Evolutionary conservation across 1,284 basidiomycete species (phyloP), one percentile per base, ranked within the genome.

Genomic region (Sporisorium exsertum): DNA sequence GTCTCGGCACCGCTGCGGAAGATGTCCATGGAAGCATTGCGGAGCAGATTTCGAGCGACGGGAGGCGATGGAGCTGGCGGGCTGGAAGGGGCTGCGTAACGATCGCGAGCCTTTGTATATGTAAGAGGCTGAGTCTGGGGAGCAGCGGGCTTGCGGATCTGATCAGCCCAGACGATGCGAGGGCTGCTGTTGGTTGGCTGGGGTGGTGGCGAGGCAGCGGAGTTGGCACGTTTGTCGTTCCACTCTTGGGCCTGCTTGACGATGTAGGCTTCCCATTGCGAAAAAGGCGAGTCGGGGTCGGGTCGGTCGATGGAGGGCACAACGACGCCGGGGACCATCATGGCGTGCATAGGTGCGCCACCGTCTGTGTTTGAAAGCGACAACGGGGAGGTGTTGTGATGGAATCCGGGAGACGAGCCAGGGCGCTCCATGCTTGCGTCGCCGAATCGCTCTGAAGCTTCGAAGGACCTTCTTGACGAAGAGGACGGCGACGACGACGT

Each of bases 241-340:
- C 64, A 76, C 8, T 55, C 45, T 9, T 71, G 68, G 0, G 73
- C 45, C 40, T 71, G 73, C 22, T 63, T 56, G 37, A 72, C 69
- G 33, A 76, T 72, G 56, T 72, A 72, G 20, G 73, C 73, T 33
- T 76, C 69, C 69, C 68, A 76, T 8, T 76, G 33, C 9, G 73
- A 72, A 49, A 68, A 68, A 47, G 73, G 69, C 24, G 64, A 64
- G 29, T 62, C 29, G 26, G 61, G 40, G 13, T 58, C 27, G 13
- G 69, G 68, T 2, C 62, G 53, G 8, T 76, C 60, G 12, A 51
- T 33, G 6, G 58, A 58, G 18, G 73, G 69, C 9, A 65, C 43
- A 18, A 62, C 58, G 6, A 56, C 33, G 40, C 67, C 64, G 9
- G 72, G 60, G 20, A 75, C 62, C 72, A 74, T 74, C 62, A 69